These are phyloP conservation scores for Selenicereus undatus DNA, from an alignment of 148 eudicot species.

Conservation along the genomic window DNA sequence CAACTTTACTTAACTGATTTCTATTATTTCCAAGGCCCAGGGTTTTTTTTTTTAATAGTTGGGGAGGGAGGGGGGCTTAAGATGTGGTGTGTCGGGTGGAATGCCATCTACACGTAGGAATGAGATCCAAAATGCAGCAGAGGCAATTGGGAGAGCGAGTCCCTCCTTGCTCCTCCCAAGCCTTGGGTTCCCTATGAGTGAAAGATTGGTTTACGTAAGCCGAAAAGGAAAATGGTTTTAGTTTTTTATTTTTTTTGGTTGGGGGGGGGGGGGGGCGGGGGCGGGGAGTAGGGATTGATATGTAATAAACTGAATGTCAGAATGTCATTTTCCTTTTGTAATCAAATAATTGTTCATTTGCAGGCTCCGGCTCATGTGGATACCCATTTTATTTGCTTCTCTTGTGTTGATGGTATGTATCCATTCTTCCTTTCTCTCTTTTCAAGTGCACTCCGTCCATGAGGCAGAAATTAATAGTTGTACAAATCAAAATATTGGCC, in stretches of 20 bases:
- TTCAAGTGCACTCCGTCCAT: not conserved
- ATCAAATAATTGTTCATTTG: not conserved
- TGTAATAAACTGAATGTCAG: not conserved
- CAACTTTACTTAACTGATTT: not conserved
- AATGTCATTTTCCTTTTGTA: not conserved
- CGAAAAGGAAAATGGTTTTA: not conserved
- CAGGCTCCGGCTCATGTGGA: constrained; percentile 80
- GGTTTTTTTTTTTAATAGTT: not conserved
- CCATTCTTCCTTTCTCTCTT: not conserved
- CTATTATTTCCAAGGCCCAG: not conserved
- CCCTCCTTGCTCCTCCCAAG: not conserved
- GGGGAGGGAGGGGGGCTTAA: not conserved
- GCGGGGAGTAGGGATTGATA: not conserved
- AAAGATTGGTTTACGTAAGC: not conserved
- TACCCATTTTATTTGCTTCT: constrained; percentile 87
- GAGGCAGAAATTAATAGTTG: not conserved
- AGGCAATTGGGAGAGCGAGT: not conserved
- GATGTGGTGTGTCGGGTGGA: not conserved
- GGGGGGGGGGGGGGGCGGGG: not conserved
- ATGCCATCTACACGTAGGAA: not conserved
- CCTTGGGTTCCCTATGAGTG: not conserved
- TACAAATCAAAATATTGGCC: not conserved
- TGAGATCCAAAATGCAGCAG: not conserved
- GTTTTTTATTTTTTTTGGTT: too few relatives aligned
- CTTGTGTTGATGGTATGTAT: constrained; percentile 69